phyloP scores from a whole-genome alignment of 495 filamentous ascomycete species.

The Xylaria castorea region DNA sequence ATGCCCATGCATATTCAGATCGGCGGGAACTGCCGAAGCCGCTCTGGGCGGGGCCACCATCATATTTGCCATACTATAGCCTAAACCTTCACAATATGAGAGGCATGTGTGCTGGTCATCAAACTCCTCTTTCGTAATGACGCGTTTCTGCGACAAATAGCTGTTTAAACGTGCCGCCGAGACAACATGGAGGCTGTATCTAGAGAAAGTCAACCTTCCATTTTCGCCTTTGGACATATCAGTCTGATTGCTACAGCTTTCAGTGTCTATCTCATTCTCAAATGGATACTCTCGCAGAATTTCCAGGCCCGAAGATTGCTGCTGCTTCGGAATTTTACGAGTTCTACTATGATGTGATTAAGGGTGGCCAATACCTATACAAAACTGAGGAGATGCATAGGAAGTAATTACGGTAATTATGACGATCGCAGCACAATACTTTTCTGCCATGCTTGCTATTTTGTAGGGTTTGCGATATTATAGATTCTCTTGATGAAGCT shows the following conservation, averaged over 20 bases:
- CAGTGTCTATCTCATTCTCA: background rate
- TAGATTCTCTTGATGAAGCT: background rate
- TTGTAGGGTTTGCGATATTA: background rate
- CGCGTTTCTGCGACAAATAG: background rate
- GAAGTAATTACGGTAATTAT: constrained; percentile 44
- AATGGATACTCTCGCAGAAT: constrained; percentile 37
- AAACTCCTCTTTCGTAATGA: background rate
- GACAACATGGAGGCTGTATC: background rate
- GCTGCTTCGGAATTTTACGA: constrained; percentile 51
- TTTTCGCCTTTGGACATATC: background rate
- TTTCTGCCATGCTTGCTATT: background rate
- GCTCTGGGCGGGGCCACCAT: background rate
- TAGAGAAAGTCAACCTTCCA: background rate
- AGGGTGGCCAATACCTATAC: constrained; percentile 43
- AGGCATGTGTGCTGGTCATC: background rate
- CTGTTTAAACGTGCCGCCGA: background rate
- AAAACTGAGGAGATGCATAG: constrained; percentile 50
- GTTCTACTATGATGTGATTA: constrained; percentile 49
- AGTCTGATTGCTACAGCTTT: background rate
- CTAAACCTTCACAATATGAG: background rate
- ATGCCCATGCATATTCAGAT: background rate
- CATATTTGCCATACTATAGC: background rate
- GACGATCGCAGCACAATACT: background rate
- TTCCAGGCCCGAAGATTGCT: constrained; percentile 56
- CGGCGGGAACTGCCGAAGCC: background rate